A percentile compares a stretch with the other conserved stretches of the same genome.
Conservation (phyloP, 257 asterid genomes). For the Mentha longifolia region DNA sequence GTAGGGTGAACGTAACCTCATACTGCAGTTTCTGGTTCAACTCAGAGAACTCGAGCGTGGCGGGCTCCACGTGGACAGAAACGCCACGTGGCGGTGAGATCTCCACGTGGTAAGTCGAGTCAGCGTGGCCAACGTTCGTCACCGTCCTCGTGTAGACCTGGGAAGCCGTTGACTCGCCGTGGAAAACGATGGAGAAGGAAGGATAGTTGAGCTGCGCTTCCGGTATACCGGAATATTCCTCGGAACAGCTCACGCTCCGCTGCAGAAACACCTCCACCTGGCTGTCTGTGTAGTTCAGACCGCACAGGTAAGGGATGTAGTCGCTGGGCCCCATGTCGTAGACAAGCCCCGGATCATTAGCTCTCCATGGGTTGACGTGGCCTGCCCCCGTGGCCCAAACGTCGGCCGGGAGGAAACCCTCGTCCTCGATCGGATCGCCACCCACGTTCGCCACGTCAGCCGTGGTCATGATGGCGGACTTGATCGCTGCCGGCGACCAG, state of each 20-base stretch:
- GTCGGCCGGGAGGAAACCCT: conserved; percentile 10
- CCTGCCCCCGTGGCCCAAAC: conserved; percentile 44
- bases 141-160: not conserved
- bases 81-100: not conserved
- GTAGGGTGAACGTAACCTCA: not conserved
- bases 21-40: not conserved
- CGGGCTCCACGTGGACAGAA: not conserved
- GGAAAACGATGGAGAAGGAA: conserved; percentile 31
- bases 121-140: not conserved
- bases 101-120: not conserved
- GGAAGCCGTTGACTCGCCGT: not conserved
- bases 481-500: conserved; percentile 48
- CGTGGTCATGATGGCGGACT: conserved; percentile 46
- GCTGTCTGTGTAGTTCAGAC: conserved; percentile 41
- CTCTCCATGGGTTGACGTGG: conserved; percentile 51
- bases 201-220: conserved; percentile 51
- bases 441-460: conserved; percentile 28
- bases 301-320: too few relatives aligned
- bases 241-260: conserved; percentile 31
- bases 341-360: conserved; percentile 53
- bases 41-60: not conserved
- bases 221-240: conserved; percentile 29
- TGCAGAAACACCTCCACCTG: conserved; percentile 38
- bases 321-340: too few relatives aligned
- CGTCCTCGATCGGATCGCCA: conserved; percentile 23